These are phyloP conservation scores for Oidiodendron maius DNA, from an alignment of 495 filamentous ascomycete species.

Conservation along the genomic window DNA sequence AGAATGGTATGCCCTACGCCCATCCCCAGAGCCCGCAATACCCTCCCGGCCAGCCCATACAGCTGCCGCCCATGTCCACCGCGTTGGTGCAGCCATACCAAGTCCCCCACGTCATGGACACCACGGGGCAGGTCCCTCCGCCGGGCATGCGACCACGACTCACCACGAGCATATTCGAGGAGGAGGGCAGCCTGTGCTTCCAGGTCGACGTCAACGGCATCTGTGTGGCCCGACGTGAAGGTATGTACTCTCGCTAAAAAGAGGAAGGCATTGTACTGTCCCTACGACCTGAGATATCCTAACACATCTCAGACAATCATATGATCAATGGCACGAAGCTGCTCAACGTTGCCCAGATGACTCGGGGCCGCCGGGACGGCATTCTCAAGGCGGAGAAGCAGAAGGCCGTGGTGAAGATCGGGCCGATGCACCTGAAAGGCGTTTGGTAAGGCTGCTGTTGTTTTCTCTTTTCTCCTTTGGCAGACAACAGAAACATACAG, in stretches of 20 bases:
- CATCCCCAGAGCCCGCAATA: constrained; percentile 20
- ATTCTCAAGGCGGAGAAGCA: constrained; percentile 97
- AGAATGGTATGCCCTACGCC: not conserved
- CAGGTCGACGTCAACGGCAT: constrained; percentile 96
- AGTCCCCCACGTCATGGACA: constrained; percentile 63
- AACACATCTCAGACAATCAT: constrained; percentile 67
- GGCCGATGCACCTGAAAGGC: constrained; percentile 97
- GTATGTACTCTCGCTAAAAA: constrained; percentile 55
- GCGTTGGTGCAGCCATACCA: constrained; percentile 31
- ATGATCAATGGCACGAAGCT: constrained; percentile 99
- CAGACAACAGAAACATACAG: no score
- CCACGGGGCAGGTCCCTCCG: constrained; percentile 83
- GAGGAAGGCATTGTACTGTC: no score
- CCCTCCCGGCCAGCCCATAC: constrained; percentile 62
- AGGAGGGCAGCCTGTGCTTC: constrained; percentile 95
- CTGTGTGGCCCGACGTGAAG: constrained; percentile 91
- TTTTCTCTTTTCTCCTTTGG: not conserved
- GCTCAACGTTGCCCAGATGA: constrained; percentile 97
- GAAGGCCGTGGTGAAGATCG: constrained; percentile 95
- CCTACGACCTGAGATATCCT: no score
- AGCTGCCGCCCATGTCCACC: constrained; percentile 50
- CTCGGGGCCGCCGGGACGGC: constrained; percentile 87
- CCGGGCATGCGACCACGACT: constrained; percentile 93
- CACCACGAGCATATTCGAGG: constrained; percentile 96
- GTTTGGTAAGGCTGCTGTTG: constrained; percentile 68